Conservation (phyloP, 2,329 filamentous ascomycete genomes). For the Dactylellina parvicollis region DNA sequence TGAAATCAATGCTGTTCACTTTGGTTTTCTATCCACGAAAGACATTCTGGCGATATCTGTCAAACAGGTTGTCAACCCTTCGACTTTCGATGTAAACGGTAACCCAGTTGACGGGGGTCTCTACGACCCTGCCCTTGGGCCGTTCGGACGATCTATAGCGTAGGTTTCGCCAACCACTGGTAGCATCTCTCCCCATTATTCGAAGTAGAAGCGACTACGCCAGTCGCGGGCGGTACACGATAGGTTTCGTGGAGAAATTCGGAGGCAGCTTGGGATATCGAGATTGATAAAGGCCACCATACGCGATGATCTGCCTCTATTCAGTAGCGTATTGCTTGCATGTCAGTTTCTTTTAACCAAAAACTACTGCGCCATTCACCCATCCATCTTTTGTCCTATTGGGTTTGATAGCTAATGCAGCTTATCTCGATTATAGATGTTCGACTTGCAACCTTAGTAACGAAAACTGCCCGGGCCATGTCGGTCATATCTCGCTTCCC, state of each 20-base stretch:
- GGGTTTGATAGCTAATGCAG: not conserved
- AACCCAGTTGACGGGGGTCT: constrained; percentile 76
- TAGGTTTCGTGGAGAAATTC: too few relatives aligned
- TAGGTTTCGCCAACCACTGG: constrained; percentile 64
- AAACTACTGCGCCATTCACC: not conserved
- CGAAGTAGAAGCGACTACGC: not conserved
- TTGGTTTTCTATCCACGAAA: constrained; percentile 80
- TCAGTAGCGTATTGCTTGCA: constrained; percentile 26
- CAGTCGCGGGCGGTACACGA: too few relatives aligned
- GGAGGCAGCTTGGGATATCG: too few relatives aligned
- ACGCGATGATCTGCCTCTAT: constrained; percentile 26
- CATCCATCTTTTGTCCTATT: not conserved
- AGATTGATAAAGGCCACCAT: constrained; percentile 5
- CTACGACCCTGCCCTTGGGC: constrained; percentile 90
- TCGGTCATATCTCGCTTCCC: constrained; percentile 93
- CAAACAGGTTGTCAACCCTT: constrained; percentile 90
- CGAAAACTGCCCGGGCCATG: constrained; percentile 86
- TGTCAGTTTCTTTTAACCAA: constrained; percentile 6
- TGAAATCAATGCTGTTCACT: constrained; percentile 85
- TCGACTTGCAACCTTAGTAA: constrained; percentile 88
- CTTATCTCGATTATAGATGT: constrained; percentile 71
- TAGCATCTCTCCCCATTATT: not conserved
- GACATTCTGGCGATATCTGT: constrained; percentile 92
- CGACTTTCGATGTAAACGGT: constrained; percentile 87
- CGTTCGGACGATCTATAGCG: constrained; percentile 81